Conservation (phyloP, 768 basidiomycete species). For the Naganishia onofrii region DNA sequence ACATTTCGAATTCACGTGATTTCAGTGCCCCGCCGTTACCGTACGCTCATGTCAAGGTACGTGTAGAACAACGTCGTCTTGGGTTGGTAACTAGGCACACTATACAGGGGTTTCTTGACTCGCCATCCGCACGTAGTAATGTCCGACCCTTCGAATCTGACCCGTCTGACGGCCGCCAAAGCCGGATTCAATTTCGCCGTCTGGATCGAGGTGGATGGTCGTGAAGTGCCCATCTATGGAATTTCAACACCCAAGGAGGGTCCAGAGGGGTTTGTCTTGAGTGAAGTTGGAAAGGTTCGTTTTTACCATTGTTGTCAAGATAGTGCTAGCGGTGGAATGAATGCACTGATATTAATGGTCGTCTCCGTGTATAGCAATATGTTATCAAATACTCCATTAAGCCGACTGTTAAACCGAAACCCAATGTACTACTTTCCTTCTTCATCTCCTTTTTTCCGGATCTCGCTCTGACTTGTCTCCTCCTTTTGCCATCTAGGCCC, state of each 20-base stretch:
- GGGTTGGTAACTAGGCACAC: too few species aligned
- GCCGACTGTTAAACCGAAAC: slow-evolving; percentile 2
- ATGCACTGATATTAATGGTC: too few species aligned
- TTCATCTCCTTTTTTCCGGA: not conserved
- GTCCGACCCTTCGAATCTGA: too few species aligned
- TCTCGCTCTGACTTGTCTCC: not conserved
- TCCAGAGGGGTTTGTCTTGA: not conserved
- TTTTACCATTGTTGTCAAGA: not conserved
- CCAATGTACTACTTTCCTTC: not conserved
- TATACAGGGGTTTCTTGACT: too few species aligned
- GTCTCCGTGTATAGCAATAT: not conserved
- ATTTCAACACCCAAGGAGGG: not conserved
- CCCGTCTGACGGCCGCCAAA: not conserved
- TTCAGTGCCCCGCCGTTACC: too few species aligned
- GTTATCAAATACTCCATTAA: not conserved
- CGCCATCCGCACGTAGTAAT: too few species aligned
- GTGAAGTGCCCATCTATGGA: not conserved
- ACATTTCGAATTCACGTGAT: too few species aligned
- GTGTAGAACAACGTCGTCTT: too few species aligned
- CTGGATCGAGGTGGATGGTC: slow-evolving; percentile 12
- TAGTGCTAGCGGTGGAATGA: too few species aligned
- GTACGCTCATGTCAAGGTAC: too few species aligned
- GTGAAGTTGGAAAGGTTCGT: slow-evolving; percentile 1
- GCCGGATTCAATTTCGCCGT: not conserved
- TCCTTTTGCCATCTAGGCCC: not conserved